Evolutionary conservation across 2,329 filamentous ascomycete species (phyloP).

Genomic region (Cladosporium oxysporum): DNA sequence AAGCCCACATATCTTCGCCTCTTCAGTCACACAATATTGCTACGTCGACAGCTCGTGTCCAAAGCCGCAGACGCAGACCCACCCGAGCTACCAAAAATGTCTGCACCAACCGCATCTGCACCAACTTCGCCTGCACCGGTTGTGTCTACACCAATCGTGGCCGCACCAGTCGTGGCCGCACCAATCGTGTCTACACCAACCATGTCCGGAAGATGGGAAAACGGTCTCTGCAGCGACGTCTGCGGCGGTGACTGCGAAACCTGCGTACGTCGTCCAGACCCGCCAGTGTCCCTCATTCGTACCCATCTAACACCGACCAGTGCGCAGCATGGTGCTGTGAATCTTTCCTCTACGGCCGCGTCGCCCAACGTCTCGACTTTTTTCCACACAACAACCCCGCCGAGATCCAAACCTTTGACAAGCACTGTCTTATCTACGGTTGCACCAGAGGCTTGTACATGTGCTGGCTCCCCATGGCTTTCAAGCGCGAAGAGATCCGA

Average conservation of each 20-base stretch:
- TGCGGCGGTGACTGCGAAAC: constrained; percentile 26
- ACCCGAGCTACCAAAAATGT: background rate
- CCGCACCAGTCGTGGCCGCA: background rate
- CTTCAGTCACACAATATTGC: background rate
- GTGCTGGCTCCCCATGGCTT: constrained; percentile 20
- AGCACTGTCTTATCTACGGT: constrained; percentile 22
- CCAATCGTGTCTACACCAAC: background rate
- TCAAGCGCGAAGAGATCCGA: constrained; percentile 24
- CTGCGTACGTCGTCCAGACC: constrained; percentile 20
- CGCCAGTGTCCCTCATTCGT: background rate
- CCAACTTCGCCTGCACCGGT: background rate
- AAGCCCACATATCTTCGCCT: background rate
- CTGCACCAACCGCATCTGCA: background rate
- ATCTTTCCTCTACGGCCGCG: constrained; percentile 25
- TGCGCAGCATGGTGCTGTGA: constrained; percentile 25
- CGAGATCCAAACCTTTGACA: constrained; percentile 18
- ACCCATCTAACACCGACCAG: constrained; percentile 6
- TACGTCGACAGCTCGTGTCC: background rate
- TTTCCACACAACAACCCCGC: constrained; percentile 18
- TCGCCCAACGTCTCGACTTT: constrained; percentile 20
- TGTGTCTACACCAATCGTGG: background rate
- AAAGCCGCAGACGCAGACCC: background rate
- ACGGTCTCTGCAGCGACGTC: constrained; percentile 25
- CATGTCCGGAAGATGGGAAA: constrained; percentile 19
- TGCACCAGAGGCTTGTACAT: background rate